Evolutionary conservation across 345 rosid genomes (phyloP).

Genomic region (Eucalyptus tenuipes): DNA sequence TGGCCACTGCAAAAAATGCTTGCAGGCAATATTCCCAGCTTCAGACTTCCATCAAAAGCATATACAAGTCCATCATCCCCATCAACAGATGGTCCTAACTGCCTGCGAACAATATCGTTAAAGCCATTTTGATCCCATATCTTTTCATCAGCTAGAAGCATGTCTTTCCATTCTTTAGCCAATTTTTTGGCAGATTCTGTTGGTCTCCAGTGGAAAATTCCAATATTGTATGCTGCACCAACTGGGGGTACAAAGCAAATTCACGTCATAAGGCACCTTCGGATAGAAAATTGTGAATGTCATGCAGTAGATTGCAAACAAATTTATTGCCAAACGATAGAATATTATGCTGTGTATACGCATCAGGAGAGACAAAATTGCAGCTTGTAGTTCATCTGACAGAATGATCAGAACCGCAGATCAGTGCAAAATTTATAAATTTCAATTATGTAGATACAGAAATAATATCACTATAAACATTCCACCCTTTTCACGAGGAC

Average conservation of each 20-base stretch:
- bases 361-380: not conserved
- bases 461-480: not conserved
- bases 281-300: not conserved
- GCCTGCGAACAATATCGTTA: constrained; percentile 67
- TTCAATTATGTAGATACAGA: not conserved
- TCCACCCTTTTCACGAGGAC: not conserved
- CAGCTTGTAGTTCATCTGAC: not conserved
- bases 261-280: not conserved
- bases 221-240: constrained; percentile 85
- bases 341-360: not conserved
- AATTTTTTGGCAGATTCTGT: constrained; percentile 69
- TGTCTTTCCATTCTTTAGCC: constrained; percentile 91
- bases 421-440: not conserved
- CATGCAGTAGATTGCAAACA: not conserved
- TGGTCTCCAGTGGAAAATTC: constrained; percentile 97
- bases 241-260: constrained; percentile 31
- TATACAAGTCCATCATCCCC: constrained; percentile 70
- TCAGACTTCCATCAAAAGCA: constrained; percentile 88
- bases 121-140: constrained; percentile 99
- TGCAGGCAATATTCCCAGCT: constrained; percentile 89
- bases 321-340: not conserved
- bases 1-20: constrained; percentile 98
- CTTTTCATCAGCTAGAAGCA: constrained; percentile 79
- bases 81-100: constrained; percentile 85
- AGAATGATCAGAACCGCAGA: not conserved